These are phyloP conservation scores for Pleurotus sapidus DNA, from an alignment of 768 basidiomycete genomes.

Conservation along the genomic window DNA sequence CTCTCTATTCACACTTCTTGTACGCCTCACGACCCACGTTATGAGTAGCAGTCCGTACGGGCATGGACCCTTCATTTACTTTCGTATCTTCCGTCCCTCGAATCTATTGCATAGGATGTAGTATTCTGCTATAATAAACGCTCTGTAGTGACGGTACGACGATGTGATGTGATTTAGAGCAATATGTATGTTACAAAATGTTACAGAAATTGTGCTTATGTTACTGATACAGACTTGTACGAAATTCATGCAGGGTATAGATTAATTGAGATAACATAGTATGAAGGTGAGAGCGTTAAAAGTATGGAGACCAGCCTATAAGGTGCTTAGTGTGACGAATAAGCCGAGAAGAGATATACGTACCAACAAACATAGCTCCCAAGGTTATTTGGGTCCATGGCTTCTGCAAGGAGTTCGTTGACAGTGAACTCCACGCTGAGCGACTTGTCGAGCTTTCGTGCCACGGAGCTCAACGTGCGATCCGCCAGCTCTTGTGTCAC, in stretches of 20 bases:
- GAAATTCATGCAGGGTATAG: neutral
- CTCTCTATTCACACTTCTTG: neutral
- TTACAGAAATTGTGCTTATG: no score
- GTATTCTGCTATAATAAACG: constrained; percentile 5
- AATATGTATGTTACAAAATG: neutral
- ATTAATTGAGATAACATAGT: neutral
- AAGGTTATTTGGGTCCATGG: constrained; percentile 80
- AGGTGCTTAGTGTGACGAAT: neutral
- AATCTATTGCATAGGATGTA: constrained; percentile 1
- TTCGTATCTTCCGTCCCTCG: neutral
- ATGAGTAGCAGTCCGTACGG: neutral
- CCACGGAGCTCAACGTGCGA: constrained; percentile 77
- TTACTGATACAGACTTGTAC: neutral
- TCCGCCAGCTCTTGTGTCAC: constrained; percentile 86
- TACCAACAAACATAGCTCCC: constrained; percentile 75
- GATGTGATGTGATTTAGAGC: neutral
- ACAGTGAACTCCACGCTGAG: constrained; percentile 92
- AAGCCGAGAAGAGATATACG: constrained; percentile 17
- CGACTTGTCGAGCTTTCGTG: constrained; percentile 77
- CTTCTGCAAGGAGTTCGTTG: constrained; percentile 88
- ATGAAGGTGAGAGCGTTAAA: constrained; percentile 6
- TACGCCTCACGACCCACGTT: neutral
- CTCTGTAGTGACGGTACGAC: neutral
- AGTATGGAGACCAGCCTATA: constrained; percentile 31
- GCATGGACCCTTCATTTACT: constrained; percentile 2